Evolutionary conservation across 306 rosid species (phyloP), one percentile per base, ranked within the genome.

Genomic region (Glycine soja): DNA sequence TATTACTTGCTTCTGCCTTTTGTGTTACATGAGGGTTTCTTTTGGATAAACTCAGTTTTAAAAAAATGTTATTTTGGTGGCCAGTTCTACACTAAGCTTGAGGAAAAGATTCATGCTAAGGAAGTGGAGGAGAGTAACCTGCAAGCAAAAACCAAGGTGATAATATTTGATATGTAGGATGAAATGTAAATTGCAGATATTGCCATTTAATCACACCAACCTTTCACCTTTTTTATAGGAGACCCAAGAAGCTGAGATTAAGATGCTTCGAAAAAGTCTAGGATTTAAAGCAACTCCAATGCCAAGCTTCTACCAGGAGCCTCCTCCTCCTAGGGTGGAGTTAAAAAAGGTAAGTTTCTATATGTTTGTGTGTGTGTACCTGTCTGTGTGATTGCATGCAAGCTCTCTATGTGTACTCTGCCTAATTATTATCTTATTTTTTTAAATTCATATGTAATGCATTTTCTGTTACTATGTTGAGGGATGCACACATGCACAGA

Each of bases 21-120:
- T 78, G 51, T 58, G 46, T 74, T 74, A 16, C 72, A 13, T 73
- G 43, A 5, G 18, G 73, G 48, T 79, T 71, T 80, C 61, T 82
- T 79, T 81, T 74, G 72, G 52, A 45, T 43, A 70, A 81, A 15
- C 30, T 64, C 58, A 3, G 47, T 65, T 81, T 34, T 2, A n/a
- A 52, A 42, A 62, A 52, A 24, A 50, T 51, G 2, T 32, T 72
- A 45, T 83, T 76, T 80, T 90, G 54, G 74, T 81, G 83, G 84
- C 77, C 93, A 96, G 99, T 96, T 93, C 86, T 96, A 96, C 82
- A 54, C 97, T 70, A 92, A 96, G 85, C 97, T 96, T 6, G 99
- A 93, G 90, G 99, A 96, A 85, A 96, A 91, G 90, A 92, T 89
- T 89, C 97, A 93, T 67, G 99, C 97, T 16, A 96, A 92, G 91